Evolutionary conservation across 305 asterid species (phyloP), one percentile per base, ranked within the genome.

Genomic region (Fraxinus latifolia): DNA sequence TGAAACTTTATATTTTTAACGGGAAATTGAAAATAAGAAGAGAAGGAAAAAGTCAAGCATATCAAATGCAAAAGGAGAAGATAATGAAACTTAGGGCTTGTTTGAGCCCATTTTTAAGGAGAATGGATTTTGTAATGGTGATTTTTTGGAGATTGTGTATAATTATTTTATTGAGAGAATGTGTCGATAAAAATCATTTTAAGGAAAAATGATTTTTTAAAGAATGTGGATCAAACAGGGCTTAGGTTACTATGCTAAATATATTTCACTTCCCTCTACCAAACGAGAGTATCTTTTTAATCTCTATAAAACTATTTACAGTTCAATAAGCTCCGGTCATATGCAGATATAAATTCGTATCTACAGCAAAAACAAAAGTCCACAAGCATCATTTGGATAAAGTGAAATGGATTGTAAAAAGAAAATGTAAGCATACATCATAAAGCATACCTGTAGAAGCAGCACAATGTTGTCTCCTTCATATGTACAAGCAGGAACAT

Each of bases 401-500:
- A 34, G 39, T 77, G 78, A 68, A 67, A 53, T 76, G 55, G 14
- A 65, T 19, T 21, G 32, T 62, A 21, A 19, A 62, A 62, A 23
- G 71, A 19, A 7, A 62, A 2, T 21, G 32, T 23, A 62, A 8
- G 31, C 76, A 79, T 58, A 82, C 12, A 29, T 34, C 32, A 76
- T 15, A 79, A 53, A 75, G 83, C 36, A 73, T 85, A 93, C 98
- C 96, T 96, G 99, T 83, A 96, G 90, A 81, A 92, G 92, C 74
- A 94, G 88, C 83, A 94, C 99, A 78, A 39, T 76, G 87, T 96
- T 96, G 87, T 94, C 99, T 80, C 98, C 99, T 92, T 96, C 99
- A 84, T 96, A 96, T 1, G 99, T 96, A 91, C 99, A 96, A 78
- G 98, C 95, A 82, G 99, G 99, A 79, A 96, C 97, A 89, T 96